These are phyloP conservation scores for Gloeophyllum trabeum DNA, from an alignment of 768 basidiomycete genomes.

Conservation along the genomic window DNA sequence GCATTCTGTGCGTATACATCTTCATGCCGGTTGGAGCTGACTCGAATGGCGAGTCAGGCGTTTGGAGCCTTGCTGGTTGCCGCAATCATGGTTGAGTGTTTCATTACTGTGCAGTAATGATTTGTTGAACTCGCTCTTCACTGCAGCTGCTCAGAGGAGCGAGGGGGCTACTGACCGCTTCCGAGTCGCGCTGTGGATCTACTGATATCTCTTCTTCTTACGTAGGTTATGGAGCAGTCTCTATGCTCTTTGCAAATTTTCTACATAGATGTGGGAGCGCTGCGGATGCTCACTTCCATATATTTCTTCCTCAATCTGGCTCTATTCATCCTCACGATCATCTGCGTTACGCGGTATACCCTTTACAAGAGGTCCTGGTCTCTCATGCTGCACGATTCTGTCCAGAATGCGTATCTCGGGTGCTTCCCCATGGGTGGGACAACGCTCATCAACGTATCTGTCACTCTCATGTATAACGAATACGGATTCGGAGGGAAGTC, in stretches of 20 bases:
- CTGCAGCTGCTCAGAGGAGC: too few species aligned
- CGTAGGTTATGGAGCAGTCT: constrained; percentile 37
- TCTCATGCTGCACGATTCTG: constrained; percentile 34
- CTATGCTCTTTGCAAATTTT: constrained; percentile 43
- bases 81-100: too few species aligned
- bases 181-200: too few species aligned
- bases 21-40: too few species aligned
- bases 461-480: constrained; percentile 30
- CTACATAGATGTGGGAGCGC: constrained; percentile 37
- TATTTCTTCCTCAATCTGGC: constrained; percentile 50
- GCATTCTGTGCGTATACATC: too few species aligned
- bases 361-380: constrained; percentile 40
- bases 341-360: constrained; percentile 39
- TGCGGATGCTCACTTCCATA: constrained; percentile 29
- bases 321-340: constrained; percentile 38
- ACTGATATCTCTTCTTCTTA: not conserved
- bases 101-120: too few species aligned
- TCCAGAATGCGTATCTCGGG: constrained; percentile 37
- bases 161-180: too few species aligned
- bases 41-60: too few species aligned
- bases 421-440: constrained; percentile 48
- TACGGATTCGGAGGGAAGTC: constrained; percentile 36
- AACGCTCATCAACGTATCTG: constrained; percentile 43
- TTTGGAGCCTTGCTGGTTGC: too few species aligned
- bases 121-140: too few species aligned